Base-by-base conservation (phyloP, 495 filamentous ascomycete species). In the Penicillium subrubescens region DNA sequence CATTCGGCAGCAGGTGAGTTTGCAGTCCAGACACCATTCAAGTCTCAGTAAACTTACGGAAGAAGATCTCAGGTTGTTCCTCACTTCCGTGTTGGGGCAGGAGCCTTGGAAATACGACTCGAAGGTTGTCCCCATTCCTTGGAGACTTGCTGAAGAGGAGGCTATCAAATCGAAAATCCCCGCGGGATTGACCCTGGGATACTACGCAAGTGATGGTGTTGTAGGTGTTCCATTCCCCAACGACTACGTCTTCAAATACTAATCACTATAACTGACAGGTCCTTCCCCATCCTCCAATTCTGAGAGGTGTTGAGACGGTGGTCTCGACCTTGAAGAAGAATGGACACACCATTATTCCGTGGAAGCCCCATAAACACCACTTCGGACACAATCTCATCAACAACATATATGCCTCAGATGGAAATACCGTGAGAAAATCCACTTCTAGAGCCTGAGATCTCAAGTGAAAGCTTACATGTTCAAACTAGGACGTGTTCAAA, bases 291-390 rank as follows among this genome's bases (percentile, higher is more conserved):
- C 69, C 67, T 2, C 79, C 79, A 8, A 75, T 85, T 50, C 61
- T 71, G 0, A 69, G 82, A 33, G 82, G 74, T 2, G 58, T 84
- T 17, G 63, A 76, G 0, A 76, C 66, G 4, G 76, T 82, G 2
- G 74, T 74, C 0, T 65, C 71, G 0, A 72, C 76, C 0, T 43
- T 84, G 5, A 67, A 71, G 37, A 65, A 74, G 2, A 69, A 71
- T 11, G 81, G 82, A 0, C 81, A 84, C 44, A 74, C 73, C 29
- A 48, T 79, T 14, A 56, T 78, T 17, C 67, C 73, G 5, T 84
- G 82, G 82, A 68, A 64, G 11, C 80, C 80, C 0, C 77, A 79
- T 54, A 68, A 73, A 31, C 80, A 82, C 35, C 66, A 67, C 2
- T 74, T 60, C 46, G 80, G 72, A 14, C 59, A 71, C 7, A 50